A percentile compares a stretch with the other conserved stretches of the same genome.
Conservation (phyloP, 257 asterid genomes). For the Nicotiana benthamiana region DNA sequence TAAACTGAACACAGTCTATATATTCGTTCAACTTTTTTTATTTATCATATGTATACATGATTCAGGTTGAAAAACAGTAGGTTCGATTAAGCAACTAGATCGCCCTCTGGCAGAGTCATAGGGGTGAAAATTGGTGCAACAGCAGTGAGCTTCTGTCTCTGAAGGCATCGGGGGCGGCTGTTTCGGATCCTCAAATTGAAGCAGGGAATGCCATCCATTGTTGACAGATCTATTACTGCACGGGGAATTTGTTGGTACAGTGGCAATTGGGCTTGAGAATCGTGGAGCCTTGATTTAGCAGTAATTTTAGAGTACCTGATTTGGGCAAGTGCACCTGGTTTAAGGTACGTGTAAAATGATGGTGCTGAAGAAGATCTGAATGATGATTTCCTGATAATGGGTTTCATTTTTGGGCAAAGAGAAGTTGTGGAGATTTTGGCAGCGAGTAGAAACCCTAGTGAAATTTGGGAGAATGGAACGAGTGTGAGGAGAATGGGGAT, state of each 20-base stretch:
- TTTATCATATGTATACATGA: background rate
- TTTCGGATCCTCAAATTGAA: slow-evolving; percentile 30
- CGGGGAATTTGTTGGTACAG: slow-evolving; percentile 15
- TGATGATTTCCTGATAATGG: background rate
- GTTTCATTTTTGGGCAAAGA: background rate
- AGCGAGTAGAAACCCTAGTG: background rate
- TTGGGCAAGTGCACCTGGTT: slow-evolving; percentile 61
- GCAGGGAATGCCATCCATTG: slow-evolving; percentile 39
- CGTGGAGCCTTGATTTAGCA: slow-evolving; percentile 37
- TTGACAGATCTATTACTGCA: slow-evolving; percentile 13
- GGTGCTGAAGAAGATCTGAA: slow-evolving; percentile 3
- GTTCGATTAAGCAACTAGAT: background rate
- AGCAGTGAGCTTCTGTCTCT: slow-evolving; percentile 41
- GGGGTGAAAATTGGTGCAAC: slow-evolving; percentile 34
- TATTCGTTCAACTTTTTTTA: no score
- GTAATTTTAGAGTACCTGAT: slow-evolving; percentile 51
- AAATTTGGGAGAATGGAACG: background rate
- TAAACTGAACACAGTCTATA: background rate
- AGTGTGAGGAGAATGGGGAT: background rate
- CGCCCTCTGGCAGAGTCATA: background rate
- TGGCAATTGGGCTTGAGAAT: slow-evolving; percentile 30
- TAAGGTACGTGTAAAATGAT: slow-evolving; percentile 31
- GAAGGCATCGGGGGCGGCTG: slow-evolving; percentile 35
- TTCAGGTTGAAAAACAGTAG: background rate
- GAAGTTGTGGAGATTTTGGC: no score